Percentiles rank a stretch among this genome's conserved stretches.
Evolutionary conservation across 495 filamentous ascomycete species (phyloP).

Genomic region (Hypomontagnella submonticulosa): DNA sequence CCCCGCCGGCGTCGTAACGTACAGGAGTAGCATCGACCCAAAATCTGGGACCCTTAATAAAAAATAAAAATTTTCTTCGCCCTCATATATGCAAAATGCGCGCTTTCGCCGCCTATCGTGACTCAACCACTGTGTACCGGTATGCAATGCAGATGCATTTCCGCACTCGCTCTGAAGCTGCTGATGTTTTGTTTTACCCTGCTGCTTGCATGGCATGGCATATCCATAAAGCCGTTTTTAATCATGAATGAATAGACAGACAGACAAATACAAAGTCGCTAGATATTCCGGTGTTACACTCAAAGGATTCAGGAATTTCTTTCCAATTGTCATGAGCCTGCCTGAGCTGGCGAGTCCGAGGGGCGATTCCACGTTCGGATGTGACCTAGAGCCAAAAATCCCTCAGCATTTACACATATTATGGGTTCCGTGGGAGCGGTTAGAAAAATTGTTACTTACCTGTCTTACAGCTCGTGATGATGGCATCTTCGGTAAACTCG

Average conservation of each 20-base stretch:
- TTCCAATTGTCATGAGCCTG: constrained; percentile 19
- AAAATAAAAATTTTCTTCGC: too few species aligned
- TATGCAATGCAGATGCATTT: too few species aligned
- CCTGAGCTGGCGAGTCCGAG: constrained; percentile 46
- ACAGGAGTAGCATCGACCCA: constrained; percentile 10
- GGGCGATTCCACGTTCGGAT: constrained; percentile 90
- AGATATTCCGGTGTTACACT: constrained; percentile 1
- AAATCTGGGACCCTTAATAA: too few species aligned
- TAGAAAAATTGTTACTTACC: constrained; percentile 63
- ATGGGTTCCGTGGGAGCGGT: constrained; percentile 13
- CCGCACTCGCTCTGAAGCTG: too few species aligned
- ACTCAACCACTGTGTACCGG: too few species aligned
- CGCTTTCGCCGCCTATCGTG: too few species aligned
- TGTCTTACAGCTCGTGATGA: constrained; percentile 89
- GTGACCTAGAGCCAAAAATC: constrained; percentile 68
- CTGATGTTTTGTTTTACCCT: too few species aligned
- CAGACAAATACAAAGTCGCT: constrained; percentile 22
- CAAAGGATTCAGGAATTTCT: neutral
- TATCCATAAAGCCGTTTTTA: constrained; percentile 11
- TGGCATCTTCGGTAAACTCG: constrained; percentile 88
- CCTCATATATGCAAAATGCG: too few species aligned
- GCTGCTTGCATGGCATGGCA: too few species aligned
- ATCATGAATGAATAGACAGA: neutral
- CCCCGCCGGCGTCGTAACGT: neutral
- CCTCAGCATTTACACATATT: constrained; percentile 29